A percentile compares a stretch with the other conserved stretches of the same genome.
Conservation (phyloP, 441 rosid species). For the Bocquillonia castaneifolia region DNA sequence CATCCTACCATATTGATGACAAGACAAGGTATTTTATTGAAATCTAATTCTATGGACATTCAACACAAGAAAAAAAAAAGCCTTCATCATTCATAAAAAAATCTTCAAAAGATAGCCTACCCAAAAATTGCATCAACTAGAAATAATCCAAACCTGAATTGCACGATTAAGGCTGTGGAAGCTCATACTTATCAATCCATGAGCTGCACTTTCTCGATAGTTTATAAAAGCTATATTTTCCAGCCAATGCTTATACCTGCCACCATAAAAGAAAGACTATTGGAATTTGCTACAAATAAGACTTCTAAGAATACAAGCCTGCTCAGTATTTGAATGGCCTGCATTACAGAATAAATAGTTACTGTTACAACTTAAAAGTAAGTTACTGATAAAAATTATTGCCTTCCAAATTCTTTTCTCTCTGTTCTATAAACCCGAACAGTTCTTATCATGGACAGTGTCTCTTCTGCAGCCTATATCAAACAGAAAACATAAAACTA, state of each 20-base stretch:
- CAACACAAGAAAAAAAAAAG: too few species aligned
- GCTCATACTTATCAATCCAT: slow-evolving; percentile 44
- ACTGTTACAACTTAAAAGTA: neutral
- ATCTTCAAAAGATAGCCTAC: neutral
- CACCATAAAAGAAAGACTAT: slow-evolving; percentile 16
- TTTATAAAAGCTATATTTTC: slow-evolving; percentile 38
- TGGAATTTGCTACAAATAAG: slow-evolving; percentile 2
- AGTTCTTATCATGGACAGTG: slow-evolving; percentile 44
- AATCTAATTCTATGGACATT: neutral
- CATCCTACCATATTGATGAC: neutral
- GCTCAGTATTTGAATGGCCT: neutral
- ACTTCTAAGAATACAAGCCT: neutral
- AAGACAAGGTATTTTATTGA: neutral
- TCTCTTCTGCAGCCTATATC: slow-evolving; percentile 45
- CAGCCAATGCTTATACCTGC: slow-evolving; percentile 47
- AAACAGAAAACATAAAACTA: slow-evolving; percentile 17
- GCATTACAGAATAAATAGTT: neutral
- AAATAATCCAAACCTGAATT: slow-evolving; percentile 40
- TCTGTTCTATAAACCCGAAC: slow-evolving; percentile 48
- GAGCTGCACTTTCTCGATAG: slow-evolving; percentile 38
- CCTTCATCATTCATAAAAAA: neutral
- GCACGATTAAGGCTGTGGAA: slow-evolving; percentile 41
- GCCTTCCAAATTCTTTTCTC: slow-evolving; percentile 46
- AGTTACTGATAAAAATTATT: slow-evolving; percentile 25
- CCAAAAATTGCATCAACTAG: neutral